These are phyloP conservation scores for Galeopsis tetrahit DNA, from an alignment of 257 asterid genomes.

Conservation along the genomic window DNA sequence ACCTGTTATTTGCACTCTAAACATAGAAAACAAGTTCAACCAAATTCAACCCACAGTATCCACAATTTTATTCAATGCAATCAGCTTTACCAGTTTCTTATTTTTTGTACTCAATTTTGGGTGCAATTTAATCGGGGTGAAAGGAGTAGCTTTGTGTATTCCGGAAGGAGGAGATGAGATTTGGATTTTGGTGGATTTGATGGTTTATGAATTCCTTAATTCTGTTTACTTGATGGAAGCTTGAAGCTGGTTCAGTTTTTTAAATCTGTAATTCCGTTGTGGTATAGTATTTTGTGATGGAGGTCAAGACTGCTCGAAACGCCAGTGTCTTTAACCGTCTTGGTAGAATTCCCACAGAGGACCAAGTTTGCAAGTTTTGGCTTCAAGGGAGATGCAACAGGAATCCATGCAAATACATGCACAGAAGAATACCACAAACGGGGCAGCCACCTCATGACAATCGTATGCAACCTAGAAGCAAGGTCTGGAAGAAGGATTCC, in stretches of 20 bases:
- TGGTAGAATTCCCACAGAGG: constrained; percentile 30
- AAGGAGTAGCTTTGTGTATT: background rate
- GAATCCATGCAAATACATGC: constrained; percentile 57
- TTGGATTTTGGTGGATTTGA: constrained; percentile 1
- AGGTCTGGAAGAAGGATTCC: constrained; percentile 36
- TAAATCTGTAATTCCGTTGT: constrained; percentile 26
- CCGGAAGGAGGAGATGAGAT: background rate
- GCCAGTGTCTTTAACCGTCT: constrained; percentile 28
- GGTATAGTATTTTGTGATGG: constrained; percentile 40
- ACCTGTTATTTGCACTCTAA: no score
- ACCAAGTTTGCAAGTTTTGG: constrained; percentile 56
- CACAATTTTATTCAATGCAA: no score
- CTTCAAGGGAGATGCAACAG: constrained; percentile 58
- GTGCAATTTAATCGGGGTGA: no score
- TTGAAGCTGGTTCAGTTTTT: constrained; percentile 26
- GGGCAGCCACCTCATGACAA: constrained; percentile 8
- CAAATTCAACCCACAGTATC: no score
- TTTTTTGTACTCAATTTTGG: no score
- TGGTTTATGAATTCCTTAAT: background rate
- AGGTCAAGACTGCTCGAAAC: constrained; percentile 29
- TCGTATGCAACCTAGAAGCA: constrained; percentile 20
- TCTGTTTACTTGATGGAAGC: constrained; percentile 17
- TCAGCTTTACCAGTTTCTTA: no score
- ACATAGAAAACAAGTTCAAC: no score
- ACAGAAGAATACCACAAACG: constrained; percentile 33